Percentiles rank a stretch among this genome's conserved stretches.
Conservation (phyloP, 1,139 yeast species). For the Hansenula lynferdii region DNA sequence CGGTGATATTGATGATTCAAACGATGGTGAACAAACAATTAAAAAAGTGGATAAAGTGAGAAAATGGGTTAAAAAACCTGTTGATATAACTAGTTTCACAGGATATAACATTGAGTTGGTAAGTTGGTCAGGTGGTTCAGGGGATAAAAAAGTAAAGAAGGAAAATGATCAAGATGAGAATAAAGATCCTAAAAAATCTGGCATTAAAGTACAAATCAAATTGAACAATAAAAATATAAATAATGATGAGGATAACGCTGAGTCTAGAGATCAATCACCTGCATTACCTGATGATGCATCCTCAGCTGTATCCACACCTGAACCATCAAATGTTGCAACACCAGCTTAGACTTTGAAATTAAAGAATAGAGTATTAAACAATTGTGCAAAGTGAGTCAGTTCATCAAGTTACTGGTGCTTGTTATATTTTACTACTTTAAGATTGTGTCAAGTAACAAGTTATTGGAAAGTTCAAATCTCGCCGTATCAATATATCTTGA, state of each 20-base stretch:
- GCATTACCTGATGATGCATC: conserved; percentile 10
- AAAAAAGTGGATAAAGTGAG: conserved; percentile 41
- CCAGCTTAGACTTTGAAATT: conserved; percentile 9
- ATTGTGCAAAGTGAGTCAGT: too few relatives aligned
- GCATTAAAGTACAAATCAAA: conserved; percentile 11
- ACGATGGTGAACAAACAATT: conserved; percentile 3
- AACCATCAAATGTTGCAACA: conserved; percentile 10
- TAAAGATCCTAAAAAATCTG: background rate
- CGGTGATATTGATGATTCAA: background rate
- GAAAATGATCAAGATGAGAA: background rate
- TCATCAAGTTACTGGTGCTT: too few relatives aligned
- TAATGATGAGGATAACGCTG: conserved; percentile 2
- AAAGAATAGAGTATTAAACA: too few relatives aligned
- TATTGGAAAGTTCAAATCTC: too few relatives aligned
- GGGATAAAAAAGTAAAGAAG: conserved; percentile 4
- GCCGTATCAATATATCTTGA: too few relatives aligned
- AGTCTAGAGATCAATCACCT: conserved; percentile 14
- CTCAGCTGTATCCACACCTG: conserved; percentile 14
- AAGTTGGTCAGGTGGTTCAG: conserved; percentile 33
- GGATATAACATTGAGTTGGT: conserved; percentile 47
- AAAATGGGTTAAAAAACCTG: conserved; percentile 46
- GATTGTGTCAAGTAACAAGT: too few relatives aligned
- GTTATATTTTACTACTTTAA: too few relatives aligned
- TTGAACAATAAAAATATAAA: conserved; percentile 12
- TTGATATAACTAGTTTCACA: conserved; percentile 51